A percentile compares a stretch with the other conserved stretches of the same genome.
Evolutionary conservation across 2,329 filamentous ascomycete species (phyloP).

Genomic region (Aspergillus spinulosporus): DNA sequence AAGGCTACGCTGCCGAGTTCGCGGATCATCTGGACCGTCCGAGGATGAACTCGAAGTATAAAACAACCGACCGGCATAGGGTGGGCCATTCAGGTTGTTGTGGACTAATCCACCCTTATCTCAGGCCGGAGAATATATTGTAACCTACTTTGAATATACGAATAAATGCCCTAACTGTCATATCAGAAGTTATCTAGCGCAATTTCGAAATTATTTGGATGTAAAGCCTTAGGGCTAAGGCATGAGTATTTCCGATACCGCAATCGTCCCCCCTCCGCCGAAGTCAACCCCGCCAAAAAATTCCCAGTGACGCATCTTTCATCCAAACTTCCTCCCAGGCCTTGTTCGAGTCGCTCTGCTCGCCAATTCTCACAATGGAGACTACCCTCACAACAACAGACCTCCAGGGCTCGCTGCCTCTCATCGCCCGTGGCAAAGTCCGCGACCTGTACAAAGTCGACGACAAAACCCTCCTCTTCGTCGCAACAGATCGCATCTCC

Average conservation of each 20-base stretch:
- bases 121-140: too few species aligned
- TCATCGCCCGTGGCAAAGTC: slow-evolving; percentile 69
- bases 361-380: slow-evolving; percentile 28
- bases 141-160: too few species aligned
- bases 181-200: too few species aligned
- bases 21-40: too few species aligned
- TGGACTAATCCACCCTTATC: too few species aligned
- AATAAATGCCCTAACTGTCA: too few species aligned
- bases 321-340: not conserved
- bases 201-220: too few species aligned
- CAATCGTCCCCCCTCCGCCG: not conserved
- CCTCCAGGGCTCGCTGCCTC: slow-evolving; percentile 46
- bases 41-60: too few species aligned
- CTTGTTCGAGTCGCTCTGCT: not conserved
- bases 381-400: slow-evolving; percentile 44
- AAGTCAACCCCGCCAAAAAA: slow-evolving; percentile 16
- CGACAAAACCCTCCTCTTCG: slow-evolving; percentile 71
- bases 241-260: slow-evolving; percentile 2
- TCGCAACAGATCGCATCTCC: slow-evolving; percentile 86
- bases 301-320: slow-evolving; percentile 7
- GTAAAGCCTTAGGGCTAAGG: not conserved
- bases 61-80: too few species aligned
- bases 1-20: too few species aligned
- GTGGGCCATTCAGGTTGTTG: too few species aligned
- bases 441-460: slow-evolving; percentile 77